A percentile compares a stretch with the other conserved stretches of the same genome.
phyloP scores from a whole-genome alignment of 768 basidiomycete species.

The Suillus hirtellus region DNA sequence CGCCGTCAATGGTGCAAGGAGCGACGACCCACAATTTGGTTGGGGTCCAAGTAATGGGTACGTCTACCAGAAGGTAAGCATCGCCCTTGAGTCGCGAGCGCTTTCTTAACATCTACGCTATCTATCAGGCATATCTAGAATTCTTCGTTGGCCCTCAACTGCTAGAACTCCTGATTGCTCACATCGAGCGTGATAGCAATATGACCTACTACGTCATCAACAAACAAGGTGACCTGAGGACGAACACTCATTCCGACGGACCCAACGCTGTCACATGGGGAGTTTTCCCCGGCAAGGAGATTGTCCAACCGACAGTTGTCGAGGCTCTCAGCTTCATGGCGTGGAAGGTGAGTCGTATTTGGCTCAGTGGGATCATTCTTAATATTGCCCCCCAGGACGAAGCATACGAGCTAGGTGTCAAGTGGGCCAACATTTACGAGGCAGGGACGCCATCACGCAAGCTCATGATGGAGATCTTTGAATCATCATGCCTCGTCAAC shows the following conservation, averaged over 20 bases:
- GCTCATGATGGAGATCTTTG: constrained; percentile 78
- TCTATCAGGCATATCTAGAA: constrained; percentile 83
- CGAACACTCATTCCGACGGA: constrained; percentile 92
- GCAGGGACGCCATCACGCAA: constrained; percentile 70
- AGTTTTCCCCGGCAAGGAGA: constrained; percentile 96
- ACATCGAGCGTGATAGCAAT: constrained; percentile 83
- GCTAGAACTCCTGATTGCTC: constrained; percentile 67
- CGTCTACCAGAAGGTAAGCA: constrained; percentile 87
- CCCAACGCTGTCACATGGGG: constrained; percentile 99
- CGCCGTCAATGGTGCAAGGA: constrained; percentile 86
- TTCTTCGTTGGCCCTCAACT: constrained; percentile 86
- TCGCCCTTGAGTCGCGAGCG: not conserved
- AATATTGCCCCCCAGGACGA: constrained; percentile 64
- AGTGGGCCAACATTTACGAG: constrained; percentile 91
- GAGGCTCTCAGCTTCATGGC: constrained; percentile 98
- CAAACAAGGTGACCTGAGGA: constrained; percentile 89
- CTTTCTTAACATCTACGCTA: constrained; percentile 4
- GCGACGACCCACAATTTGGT: constrained; percentile 83
- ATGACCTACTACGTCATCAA: constrained; percentile 99
- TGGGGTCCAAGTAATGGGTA: constrained; percentile 96
- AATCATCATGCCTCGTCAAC: constrained; percentile 84
- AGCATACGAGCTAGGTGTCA: constrained; percentile 87
- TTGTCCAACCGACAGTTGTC: constrained; percentile 93
- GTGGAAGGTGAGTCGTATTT: constrained; percentile 68
- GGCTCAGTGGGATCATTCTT: constrained; percentile 10